Base-by-base conservation (phyloP, 805 yeast genomes). In the Wickerhamiella sergipiensis region DNA sequence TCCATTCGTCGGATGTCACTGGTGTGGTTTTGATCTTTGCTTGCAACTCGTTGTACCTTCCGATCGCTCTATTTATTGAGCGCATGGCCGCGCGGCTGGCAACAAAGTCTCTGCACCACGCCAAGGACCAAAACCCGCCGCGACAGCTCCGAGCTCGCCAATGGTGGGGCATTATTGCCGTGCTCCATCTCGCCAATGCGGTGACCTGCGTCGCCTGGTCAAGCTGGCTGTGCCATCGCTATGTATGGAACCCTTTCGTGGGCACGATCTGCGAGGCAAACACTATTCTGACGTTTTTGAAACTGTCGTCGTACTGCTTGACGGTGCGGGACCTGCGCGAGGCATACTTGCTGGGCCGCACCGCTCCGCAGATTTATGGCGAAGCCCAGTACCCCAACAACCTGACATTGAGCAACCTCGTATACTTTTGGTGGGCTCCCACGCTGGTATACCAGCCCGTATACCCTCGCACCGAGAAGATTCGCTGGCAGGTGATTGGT, bases 361-460 rank as follows among this genome's bases (percentile, higher is more conserved):
- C 55, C 17, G 53, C 44, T 3, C 75, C 75, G 1, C 57, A 51
- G 6, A 55, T 65, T 40, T 71, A 71, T 58, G 55, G 55, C 4
- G 44, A 57, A 1, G 59, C 58, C 21, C 62, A 64, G 22, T 73
- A 73, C 56, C 77, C 77, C 4, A 43, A 52, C 9, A 73, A 72
- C 55, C 60, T 73, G 45, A 64, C 72, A 0, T 44, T 69, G 15
- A 15, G 51, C 8, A 69, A 69, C 50, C 51, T 69, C 19, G 56
- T 64, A 10, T 67, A 68, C 55, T 73, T 67, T 58, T 67, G 74
- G 71, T 64, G 66, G 59, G 72, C 74, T 0, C 77, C 77, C 1
- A 73, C 77, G 4, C 62, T 73, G 47, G 68, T 73, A 9, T 73
- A 73, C 56, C 77, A 73, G 58, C 77, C 77, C 1, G 72, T 66